Evolutionary conservation across 1,139 yeast genomes (phyloP), one percentile per base, ranked within the genome.

Genomic region (Hanseniaspora sp.): DNA sequence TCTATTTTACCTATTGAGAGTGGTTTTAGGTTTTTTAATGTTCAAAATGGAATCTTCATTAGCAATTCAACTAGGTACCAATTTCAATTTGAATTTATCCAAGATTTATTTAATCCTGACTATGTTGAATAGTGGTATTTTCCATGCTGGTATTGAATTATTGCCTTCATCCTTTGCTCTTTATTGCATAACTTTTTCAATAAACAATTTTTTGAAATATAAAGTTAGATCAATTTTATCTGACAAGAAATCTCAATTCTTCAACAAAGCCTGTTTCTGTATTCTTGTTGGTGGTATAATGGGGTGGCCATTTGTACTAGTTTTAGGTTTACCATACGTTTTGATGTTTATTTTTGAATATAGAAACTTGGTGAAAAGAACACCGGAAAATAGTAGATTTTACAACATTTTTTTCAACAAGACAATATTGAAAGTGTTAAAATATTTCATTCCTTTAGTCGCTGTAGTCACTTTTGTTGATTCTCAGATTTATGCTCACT

Each of bases 251-350:
- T 41, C 46, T 13, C 44, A 34, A 18, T 40, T 6, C 35, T 67
- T 72, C 59, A 58, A 66, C 54, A 59, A 64, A 35, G 68, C 73
- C 38, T 61, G 71, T 44, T 60, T 66, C 31, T 78, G 81, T 1
- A 71, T 84, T 44, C 63, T 76, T 1, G 58, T 84, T 18, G 95
- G 92, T 7, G 94, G 94, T 0, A 64, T 90, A 1, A 59, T 84
- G 38, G 96, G 97, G 1, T 90, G 97, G 97, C 96, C 97, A 1
- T 90, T 90, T 68, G 79, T 84, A 0, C 68, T 86, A 56, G 81
- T 78, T 0, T 69, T 87, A 55, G 81, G 82, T 1, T 58, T 77
- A 4, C 94, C 95, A 0, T 72, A 82, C 59, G 75, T 79, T 1
- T 1, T 72, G 0, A 72, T 70, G 59, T 64, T 71, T 17, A 34